Conservation (phyloP, 2,329 filamentous ascomycete species). For the Colletotrichum filicis region DNA sequence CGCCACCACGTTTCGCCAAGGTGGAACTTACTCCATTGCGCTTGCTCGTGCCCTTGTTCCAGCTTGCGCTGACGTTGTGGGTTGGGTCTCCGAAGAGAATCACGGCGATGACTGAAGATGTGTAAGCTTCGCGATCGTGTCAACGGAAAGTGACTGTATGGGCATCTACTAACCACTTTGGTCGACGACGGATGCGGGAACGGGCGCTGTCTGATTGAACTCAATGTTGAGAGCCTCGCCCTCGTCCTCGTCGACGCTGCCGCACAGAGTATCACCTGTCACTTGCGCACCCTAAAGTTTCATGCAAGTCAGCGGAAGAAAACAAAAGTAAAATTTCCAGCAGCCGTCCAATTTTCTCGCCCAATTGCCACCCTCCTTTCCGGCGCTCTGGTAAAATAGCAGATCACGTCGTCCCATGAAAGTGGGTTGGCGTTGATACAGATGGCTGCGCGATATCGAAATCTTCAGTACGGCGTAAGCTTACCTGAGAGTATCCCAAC, state of each 20-base stretch:
- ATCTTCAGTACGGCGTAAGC: constrained; percentile 1
- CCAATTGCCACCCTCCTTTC: neutral
- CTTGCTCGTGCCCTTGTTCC: constrained; percentile 50
- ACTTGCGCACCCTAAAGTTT: constrained; percentile 51
- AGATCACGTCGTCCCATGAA: neutral
- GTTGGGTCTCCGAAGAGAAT: constrained; percentile 55
- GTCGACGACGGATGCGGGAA: constrained; percentile 43
- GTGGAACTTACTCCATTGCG: constrained; percentile 48
- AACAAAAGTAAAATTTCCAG: neutral
- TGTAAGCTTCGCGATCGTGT: constrained; percentile 25
- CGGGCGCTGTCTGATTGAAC: constrained; percentile 38
- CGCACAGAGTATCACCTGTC: constrained; percentile 50
- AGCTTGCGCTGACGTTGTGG: constrained; percentile 48
- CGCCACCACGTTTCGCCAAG: neutral
- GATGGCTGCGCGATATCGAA: neutral
- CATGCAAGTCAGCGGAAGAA: constrained; percentile 7
- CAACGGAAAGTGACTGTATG: no score
- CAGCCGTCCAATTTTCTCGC: neutral
- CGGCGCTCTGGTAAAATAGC: neutral
- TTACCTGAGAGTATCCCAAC: constrained; percentile 54
- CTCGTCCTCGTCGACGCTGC: constrained; percentile 41
- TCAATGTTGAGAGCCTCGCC: neutral
- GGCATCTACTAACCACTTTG: constrained; percentile 44
- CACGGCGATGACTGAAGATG: constrained; percentile 52
- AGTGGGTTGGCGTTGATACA: neutral